Evolutionary conservation across 257 asterid genomes (phyloP).

Genomic region (Nicotiana knightiana): DNA sequence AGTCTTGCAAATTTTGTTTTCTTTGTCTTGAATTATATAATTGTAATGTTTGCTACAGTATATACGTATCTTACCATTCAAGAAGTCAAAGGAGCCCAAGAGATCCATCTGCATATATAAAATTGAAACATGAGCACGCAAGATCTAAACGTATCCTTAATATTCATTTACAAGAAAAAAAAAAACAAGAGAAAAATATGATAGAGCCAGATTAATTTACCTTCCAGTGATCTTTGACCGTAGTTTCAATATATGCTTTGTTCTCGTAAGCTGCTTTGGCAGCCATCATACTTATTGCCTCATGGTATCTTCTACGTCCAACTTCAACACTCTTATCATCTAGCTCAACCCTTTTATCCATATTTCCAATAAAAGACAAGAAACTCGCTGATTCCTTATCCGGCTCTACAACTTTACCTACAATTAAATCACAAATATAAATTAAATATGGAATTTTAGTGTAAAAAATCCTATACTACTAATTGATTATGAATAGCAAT

Average conservation of each 20-base stretch:
- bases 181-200: background rate
- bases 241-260: constrained; percentile 25
- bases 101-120: constrained; percentile 37
- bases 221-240: constrained; percentile 55
- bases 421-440: background rate
- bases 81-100: constrained; percentile 35
- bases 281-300: constrained; percentile 47
- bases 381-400: constrained; percentile 18
- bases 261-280: constrained; percentile 68
- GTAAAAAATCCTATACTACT: no score
- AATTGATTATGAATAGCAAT: background rate
- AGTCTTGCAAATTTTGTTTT: no score
- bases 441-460: no score
- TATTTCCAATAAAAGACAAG: constrained; percentile 35
- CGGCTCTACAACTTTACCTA: constrained; percentile 42
- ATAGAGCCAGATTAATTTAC: constrained; percentile 9
- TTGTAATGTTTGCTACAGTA: background rate
- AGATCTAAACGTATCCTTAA: background rate
- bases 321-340: constrained; percentile 38
- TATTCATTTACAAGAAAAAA: background rate
- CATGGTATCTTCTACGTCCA: constrained; percentile 32
- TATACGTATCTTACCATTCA: constrained; percentile 25
- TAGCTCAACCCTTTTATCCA: constrained; percentile 38
- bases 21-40: background rate
- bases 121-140: background rate